Percentiles rank a stretch among this genome's conserved stretches.
These are phyloP conservation scores for Pyrenula massariospora DNA, from an alignment of 495 filamentous ascomycete species.

Conservation along the genomic window DNA sequence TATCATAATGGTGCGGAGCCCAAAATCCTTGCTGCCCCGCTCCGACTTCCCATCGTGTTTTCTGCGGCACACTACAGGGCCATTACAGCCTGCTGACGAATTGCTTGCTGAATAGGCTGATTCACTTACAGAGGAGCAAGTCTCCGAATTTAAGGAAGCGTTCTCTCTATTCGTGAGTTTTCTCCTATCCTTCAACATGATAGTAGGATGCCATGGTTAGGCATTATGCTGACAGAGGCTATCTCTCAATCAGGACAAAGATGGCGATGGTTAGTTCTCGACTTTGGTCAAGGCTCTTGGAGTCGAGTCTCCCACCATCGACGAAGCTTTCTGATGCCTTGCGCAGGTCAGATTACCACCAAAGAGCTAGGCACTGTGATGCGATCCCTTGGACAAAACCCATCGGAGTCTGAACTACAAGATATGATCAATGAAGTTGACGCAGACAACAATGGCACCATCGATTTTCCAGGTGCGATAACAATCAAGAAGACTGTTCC, in stretches of 20 bases:
- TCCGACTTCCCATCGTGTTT: not conserved
- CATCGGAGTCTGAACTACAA: slow-evolving; percentile 95
- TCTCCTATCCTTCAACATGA: too few species aligned
- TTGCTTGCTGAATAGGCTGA: slow-evolving; percentile 50
- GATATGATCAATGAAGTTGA: slow-evolving; percentile 99
- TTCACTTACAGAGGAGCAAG: slow-evolving; percentile 96
- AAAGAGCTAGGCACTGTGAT: slow-evolving; percentile 99
- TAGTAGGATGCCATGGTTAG: not conserved
- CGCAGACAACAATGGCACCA: slow-evolving; percentile 98
- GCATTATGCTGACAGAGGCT: slow-evolving; percentile 10
- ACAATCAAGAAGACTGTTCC: slow-evolving; percentile 1
- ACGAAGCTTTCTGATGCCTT: not conserved
- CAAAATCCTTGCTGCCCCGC: not conserved
- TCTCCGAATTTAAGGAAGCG: slow-evolving; percentile 99
- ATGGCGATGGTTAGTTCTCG: slow-evolving; percentile 91
- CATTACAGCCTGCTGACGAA: not conserved
- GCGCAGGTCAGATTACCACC: slow-evolving; percentile 92
- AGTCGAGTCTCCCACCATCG: not conserved
- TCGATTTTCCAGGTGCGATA: slow-evolving; percentile 87
- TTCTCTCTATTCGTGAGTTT: slow-evolving; percentile 97
- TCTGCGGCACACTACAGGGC: too few species aligned
- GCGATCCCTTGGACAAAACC: slow-evolving; percentile 99
- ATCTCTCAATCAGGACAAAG: slow-evolving; percentile 69
- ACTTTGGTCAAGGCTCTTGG: not conserved
- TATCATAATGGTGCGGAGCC: not conserved